Evolutionary conservation across 2,329 filamentous ascomycete genomes (phyloP), one percentile per base, ranked within the genome.

Genomic region (Parastagonospora nodorum): DNA sequence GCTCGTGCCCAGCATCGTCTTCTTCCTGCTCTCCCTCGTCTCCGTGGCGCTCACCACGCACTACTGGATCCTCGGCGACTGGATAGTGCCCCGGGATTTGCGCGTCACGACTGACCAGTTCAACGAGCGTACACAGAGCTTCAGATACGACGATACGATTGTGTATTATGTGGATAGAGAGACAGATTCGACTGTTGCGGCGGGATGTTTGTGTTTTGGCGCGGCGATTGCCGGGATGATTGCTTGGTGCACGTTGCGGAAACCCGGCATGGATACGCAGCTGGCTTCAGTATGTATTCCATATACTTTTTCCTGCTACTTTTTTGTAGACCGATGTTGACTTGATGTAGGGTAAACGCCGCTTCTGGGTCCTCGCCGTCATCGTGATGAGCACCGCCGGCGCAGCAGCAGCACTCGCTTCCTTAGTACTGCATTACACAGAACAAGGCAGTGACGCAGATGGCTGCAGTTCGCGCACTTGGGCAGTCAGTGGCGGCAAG

Each of bases 1-100:
- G 31, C 58, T 69, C 16, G 45, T 60, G 7, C 66, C 65, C 28
- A 57, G 58, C 27, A 50, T 64, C 19, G 30, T 66, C 27, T 66
- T 70, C 36, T 49, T 65, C 11, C 48, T 70, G 9, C 42, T 71
- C 30, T 72, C 68, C 1, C 28, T 68, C 10, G 45, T 66, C 12
- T 67, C 66, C 8, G 62, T 68, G 16, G 57, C 60, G 28, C 54
- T 72, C 30, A 68, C 64, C 8, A 59, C 57, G 5, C 57, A 64
- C 39, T 71, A 69, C 46, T 71, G 66, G 66, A 64, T 69, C 29
- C 47, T 67, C 8, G 61, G 59, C 28, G 67, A 71, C 43, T 69
- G 63, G 58, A 48, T 71, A 7, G 50, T 64, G 27, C 50, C 58
- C 10, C 49, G 60, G 42, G 62, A 57, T 30, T 40, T 70, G 2